Evolutionary conservation across 805 yeast species (phyloP).

Genomic region (Metschnikowia similis): DNA sequence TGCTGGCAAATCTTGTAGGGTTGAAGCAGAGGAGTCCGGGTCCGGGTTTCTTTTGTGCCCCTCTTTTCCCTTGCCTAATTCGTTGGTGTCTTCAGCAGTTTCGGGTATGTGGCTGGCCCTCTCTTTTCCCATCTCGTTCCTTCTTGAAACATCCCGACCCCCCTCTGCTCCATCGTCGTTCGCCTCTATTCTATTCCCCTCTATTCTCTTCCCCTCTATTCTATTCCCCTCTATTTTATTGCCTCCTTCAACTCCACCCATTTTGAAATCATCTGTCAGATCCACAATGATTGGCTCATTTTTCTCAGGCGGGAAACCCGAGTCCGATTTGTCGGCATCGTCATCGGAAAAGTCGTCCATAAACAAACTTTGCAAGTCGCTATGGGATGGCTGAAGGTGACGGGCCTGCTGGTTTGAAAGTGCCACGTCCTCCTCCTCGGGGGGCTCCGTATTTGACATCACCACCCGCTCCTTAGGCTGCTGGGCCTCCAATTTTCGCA

Average conservation of each 20-base stretch:
- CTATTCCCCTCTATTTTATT: too few species aligned
- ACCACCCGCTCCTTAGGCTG: slow-evolving; percentile 36
- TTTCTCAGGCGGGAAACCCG: slow-evolving; percentile 2
- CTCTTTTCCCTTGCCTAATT: not conserved
- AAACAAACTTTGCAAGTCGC: slow-evolving; percentile 12
- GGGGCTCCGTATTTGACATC: slow-evolving; percentile 19
- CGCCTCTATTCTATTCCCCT: too few species aligned
- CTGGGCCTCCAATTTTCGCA: slow-evolving; percentile 29
- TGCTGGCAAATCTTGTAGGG: not conserved
- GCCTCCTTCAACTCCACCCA: too few species aligned
- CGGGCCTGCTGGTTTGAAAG: not conserved
- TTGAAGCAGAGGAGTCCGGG: not conserved
- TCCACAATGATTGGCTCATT: slow-evolving; percentile 14
- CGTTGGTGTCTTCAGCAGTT: not conserved
- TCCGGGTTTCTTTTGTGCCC: not conserved
- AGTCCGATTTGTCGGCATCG: not conserved
- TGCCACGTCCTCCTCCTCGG: not conserved
- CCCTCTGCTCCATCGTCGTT: too few species aligned
- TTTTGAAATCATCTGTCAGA: not conserved
- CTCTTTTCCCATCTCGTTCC: too few species aligned
- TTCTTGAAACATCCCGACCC: too few species aligned
- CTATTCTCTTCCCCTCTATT: too few species aligned
- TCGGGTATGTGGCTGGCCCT: too few species aligned
- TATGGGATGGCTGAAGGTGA: not conserved
- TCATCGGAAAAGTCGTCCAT: slow-evolving; percentile 18